Base-by-base conservation (phyloP, 352 stramenopile species). In the Nothophytophthora sp. region DNA sequence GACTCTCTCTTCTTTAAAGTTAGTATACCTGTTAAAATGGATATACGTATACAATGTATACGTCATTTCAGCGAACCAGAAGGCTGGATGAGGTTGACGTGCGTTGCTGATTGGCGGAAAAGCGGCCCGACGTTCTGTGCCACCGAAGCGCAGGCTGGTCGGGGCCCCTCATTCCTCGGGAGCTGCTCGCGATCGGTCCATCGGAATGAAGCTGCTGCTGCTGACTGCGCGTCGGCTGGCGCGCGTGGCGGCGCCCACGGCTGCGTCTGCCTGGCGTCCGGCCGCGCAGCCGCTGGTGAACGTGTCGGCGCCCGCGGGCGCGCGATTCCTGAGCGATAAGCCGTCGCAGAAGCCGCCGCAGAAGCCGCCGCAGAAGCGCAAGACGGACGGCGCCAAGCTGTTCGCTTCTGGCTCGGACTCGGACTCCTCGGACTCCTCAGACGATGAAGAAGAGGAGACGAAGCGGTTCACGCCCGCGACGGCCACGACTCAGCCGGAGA, bases 201-300 rank as follows among this genome's bases (percentile, higher is more conserved):
- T n/a, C n/a, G n/a, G n/a, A n/a, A 80, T 86, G 68, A 86, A 86
- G 63, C 67, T 86, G 50, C 43, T 86, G 57, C 46, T 76, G 40
- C 42, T 64, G 47, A 63, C 55, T 9, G 50, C 67, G 45, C 63
- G 63, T 60, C 63, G 55, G 10, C 47, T 72, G 39, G 59, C 46
- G 23, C 60, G 58, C 7, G 58, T 40, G 22, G 51, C 53, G 27
- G 48, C 45, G 24, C 52, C 52, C 29, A 42, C 51, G 18, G 54
- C 55, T 5, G 54, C 28, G 5, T 28, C 15, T 23, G 34, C 50
- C n/a, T 20, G 63, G 33, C 43, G 44, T 32, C 40, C 54, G 7
- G 32, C 28, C 13, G 30, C 41, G 8, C 58, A 37, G n/a, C 36
- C 58, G 18, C 15, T 63, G 11, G 2, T 63, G 8, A 42, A 55